phyloP scores from a whole-genome alignment of 805 yeast species.

The Candida pseudofarinosa region DNA sequence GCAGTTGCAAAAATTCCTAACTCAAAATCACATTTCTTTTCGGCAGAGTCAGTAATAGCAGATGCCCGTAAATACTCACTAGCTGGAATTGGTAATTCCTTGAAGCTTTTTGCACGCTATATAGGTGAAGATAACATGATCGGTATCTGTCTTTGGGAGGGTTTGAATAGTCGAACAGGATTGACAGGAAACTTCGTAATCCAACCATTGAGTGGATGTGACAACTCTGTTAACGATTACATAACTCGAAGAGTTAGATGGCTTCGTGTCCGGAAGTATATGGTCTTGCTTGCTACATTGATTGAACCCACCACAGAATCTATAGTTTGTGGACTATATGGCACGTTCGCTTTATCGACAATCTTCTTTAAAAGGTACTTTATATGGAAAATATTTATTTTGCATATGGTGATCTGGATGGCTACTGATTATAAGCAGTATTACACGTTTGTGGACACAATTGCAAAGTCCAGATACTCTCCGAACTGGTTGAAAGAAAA shows the following conservation, averaged over 20 bases:
- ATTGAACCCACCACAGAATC: slow-evolving; percentile 86
- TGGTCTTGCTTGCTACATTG: slow-evolving; percentile 81
- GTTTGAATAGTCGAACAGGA: slow-evolving; percentile 63
- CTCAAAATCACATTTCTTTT: slow-evolving; percentile 25
- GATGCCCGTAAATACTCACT: slow-evolving; percentile 26
- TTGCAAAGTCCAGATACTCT: slow-evolving; percentile 10
- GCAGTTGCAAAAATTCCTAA: slow-evolving; percentile 45
- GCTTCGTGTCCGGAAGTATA: slow-evolving; percentile 81
- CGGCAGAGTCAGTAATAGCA: slow-evolving; percentile 22
- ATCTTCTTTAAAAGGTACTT: slow-evolving; percentile 35
- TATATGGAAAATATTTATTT: slow-evolving; percentile 33
- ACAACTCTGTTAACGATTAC: slow-evolving; percentile 49
- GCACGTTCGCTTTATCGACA: slow-evolving; percentile 54
- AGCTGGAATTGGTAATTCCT: slow-evolving; percentile 45
- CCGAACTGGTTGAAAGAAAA: slow-evolving; percentile 26
- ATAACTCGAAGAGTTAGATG: slow-evolving; percentile 71
- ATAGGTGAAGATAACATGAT: slow-evolving; percentile 95
- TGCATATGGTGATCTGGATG: slow-evolving; percentile 64
- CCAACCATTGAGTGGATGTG: slow-evolving; percentile 57
- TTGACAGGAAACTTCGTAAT: slow-evolving; percentile 74
- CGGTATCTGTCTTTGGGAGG: slow-evolving; percentile 77
- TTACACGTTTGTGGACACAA: slow-evolving; percentile 34
- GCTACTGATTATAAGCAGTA: slow-evolving; percentile 59
- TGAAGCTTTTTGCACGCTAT: slow-evolving; percentile 69
- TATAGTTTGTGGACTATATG: slow-evolving; percentile 61